Evolutionary conservation across 345 rosid species (phyloP).

Genomic region (Leavenworthia alabamica): DNA sequence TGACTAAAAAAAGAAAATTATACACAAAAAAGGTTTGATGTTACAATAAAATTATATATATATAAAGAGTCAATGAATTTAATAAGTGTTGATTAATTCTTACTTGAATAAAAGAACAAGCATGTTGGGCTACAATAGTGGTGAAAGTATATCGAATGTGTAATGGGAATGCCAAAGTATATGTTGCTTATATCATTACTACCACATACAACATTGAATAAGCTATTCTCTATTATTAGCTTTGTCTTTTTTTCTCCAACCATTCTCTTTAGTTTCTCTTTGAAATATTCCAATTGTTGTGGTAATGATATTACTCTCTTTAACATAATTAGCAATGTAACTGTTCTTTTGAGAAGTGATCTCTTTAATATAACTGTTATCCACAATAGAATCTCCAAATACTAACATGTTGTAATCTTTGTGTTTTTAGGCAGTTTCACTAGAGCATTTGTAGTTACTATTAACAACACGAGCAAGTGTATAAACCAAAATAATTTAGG

Average conservation of each 20-base stretch:
- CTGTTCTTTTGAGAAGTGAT: too few species aligned
- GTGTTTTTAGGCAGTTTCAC: neutral
- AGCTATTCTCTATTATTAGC: constrained; percentile 31
- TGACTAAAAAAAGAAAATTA: constrained; percentile 22
- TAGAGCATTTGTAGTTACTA: neutral
- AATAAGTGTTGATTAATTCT: neutral
- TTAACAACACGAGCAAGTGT: too few species aligned
- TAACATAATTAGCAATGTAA: neutral
- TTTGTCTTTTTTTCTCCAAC: constrained; percentile 42
- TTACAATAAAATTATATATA: too few species aligned
- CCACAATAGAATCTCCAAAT: constrained; percentile 3
- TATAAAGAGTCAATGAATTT: too few species aligned
- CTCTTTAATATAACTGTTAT: too few species aligned
- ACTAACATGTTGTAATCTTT: neutral
- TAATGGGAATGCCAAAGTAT: constrained; percentile 18
- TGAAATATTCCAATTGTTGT: constrained; percentile 37
- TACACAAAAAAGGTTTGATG: neutral
- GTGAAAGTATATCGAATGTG: constrained; percentile 32
- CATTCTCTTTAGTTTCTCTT: constrained; percentile 25
- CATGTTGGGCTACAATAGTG: constrained; percentile 29
- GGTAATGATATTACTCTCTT: constrained; percentile 39
- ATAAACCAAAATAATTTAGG: too few species aligned
- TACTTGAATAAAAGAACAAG: constrained; percentile 32
- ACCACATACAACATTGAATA: constrained; percentile 36
- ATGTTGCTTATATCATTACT: constrained; percentile 49